These are phyloP conservation scores for Leptographium procerum DNA, from an alignment of 2,329 filamentous ascomycete genomes.

Conservation along the genomic window DNA sequence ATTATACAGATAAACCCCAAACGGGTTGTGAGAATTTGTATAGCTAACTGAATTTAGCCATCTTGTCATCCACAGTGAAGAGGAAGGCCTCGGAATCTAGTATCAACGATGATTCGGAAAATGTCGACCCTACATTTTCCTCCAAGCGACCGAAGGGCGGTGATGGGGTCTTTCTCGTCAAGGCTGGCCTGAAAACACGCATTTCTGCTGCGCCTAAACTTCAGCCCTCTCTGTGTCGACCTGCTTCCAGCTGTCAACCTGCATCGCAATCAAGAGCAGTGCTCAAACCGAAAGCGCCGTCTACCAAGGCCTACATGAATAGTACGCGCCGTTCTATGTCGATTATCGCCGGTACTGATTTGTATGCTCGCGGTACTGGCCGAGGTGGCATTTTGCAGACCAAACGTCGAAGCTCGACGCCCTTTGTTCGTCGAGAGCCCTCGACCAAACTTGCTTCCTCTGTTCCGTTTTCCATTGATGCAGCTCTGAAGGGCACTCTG, in stretches of 20 bases:
- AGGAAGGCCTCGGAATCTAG: constrained; percentile 44
- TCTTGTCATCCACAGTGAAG: constrained; percentile 34
- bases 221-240: constrained; percentile 23
- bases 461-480: constrained; percentile 73
- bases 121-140: constrained; percentile 46
- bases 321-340: not conserved
- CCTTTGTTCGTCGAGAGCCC: constrained; percentile 59
- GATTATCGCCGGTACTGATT: constrained; percentile 24
- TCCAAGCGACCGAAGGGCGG: constrained; percentile 48
- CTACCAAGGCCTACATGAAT: constrained; percentile 30
- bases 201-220: constrained; percentile 25
- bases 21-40: not conserved
- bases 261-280: constrained; percentile 30
- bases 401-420: constrained; percentile 50
- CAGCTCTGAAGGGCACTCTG: constrained; percentile 68
- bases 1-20: no score
- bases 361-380: constrained; percentile 35
- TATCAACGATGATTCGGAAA: constrained; percentile 45
- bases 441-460: constrained; percentile 38
- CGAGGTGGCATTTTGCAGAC: constrained; percentile 56
- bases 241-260: constrained; percentile 16
- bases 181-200: constrained; percentile 38
- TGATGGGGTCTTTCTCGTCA: constrained; percentile 27
- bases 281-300: constrained; percentile 42
- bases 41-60: constrained; percentile 20